Conservation (phyloP, 2,329 filamentous ascomycete genomes). For the Exophiala bonariae region DNA sequence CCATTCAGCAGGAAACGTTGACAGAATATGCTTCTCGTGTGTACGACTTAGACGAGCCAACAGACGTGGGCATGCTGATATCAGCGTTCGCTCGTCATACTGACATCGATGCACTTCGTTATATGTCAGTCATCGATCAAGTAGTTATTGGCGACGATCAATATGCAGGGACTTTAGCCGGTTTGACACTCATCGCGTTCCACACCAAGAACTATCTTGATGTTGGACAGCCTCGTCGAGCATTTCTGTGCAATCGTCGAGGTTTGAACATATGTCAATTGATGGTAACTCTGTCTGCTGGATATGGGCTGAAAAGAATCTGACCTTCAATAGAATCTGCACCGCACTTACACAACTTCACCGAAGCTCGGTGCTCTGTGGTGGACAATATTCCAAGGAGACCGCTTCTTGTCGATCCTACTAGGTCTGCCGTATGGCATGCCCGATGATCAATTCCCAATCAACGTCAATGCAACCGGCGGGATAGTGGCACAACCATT, state of each 20-base stretch:
- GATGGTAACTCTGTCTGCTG: constrained; percentile 5
- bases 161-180: constrained; percentile 2
- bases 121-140: constrained; percentile 9
- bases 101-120: neutral
- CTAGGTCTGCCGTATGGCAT: constrained; percentile 12
- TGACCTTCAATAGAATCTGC: constrained; percentile 9
- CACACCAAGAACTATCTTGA: constrained; percentile 12
- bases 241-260: constrained; percentile 11
- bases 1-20: neutral
- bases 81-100: constrained; percentile 10
- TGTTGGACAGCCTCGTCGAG: constrained; percentile 11
- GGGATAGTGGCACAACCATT: constrained; percentile 4
- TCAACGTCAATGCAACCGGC: constrained; percentile 6
- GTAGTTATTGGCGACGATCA: constrained; percentile 7
- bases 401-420: constrained; percentile 11
- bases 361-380: constrained; percentile 5
- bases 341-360: constrained; percentile 6
- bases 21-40: constrained; percentile 1
- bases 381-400: constrained; percentile 13
- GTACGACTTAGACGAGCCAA: neutral
- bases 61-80: constrained; percentile 10
- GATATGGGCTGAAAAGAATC: neutral
- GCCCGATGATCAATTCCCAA: constrained; percentile 5
- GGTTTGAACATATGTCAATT: constrained; percentile 6
- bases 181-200: constrained; percentile 7